Base-by-base conservation (phyloP, 169 alveolate species). In the Plasmodium chabaudi region DNA sequence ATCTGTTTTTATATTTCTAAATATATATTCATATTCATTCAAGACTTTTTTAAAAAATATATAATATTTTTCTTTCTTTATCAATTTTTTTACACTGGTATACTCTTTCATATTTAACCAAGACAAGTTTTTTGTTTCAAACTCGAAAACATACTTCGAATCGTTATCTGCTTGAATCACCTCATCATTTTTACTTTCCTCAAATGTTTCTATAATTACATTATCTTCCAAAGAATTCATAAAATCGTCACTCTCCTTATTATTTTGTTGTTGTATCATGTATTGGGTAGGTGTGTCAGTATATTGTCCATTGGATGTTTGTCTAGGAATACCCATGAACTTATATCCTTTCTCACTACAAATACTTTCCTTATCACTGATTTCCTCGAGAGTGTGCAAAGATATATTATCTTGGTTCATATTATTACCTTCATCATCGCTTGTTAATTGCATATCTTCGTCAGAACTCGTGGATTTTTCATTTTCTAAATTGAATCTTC, bases 1-100 rank as follows among this genome's bases (percentile, higher is more conserved):
- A 60, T 82, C 90, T 39, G 82, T 55, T 70, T 82, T 82, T 42
- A 82, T 82, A 59, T 23, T 82, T 55, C 90, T 39, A 59, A 82
- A 82, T 39, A 82, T 57, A 27, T 82, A 70, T 56, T 82, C 90
- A 67, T 82, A 82, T 70, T 82, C 90, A 61, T 82, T 82, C 59
- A 82, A 68, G n/a, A 49, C 90, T 27, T 67, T 67, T 82, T 56
- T 82, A 67, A 82, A 82, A 59, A 82, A 82, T 34, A 55, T 7
- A 55, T 65, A 51, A 56, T 67, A 82, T 67, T 82, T 82, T 82
- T 56, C 61, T 47, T 67, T 82, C 49, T 70, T 82, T 23, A 82
- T 82, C 53, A 82, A 49, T 46, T 82, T 82, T 61, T 82, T 82
- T 17, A 82, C 63, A 27, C 82, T 67, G n/a, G 67, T 39, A 70